Evolutionary conservation across 345 rosid genomes (phyloP).

Genomic region (Pistacia integerrima): DNA sequence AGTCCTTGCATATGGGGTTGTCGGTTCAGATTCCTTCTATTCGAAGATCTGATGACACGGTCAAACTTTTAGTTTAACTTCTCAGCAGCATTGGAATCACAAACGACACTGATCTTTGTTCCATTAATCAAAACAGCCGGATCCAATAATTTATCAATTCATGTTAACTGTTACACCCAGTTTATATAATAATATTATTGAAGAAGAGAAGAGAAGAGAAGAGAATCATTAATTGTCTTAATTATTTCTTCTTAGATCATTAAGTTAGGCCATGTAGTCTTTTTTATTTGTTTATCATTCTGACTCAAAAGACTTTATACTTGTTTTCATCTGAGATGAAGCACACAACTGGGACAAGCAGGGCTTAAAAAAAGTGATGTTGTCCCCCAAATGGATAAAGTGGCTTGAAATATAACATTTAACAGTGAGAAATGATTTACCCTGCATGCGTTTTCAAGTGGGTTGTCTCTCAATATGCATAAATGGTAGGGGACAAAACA

Average conservation of each 20-base stretch:
- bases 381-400: not conserved
- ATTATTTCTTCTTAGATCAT: not conserved
- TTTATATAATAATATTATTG: no score
- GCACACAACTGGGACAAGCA: not conserved
- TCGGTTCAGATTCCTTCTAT: not conserved
- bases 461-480: not conserved
- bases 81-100: not conserved
- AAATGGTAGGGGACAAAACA: not conserved
- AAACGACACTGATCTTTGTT: not conserved
- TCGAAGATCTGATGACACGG: not conserved
- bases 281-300: not conserved
- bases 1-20: not conserved
- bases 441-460: not conserved
- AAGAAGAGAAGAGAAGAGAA: not conserved
- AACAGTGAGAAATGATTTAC: not conserved
- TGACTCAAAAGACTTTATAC: not conserved
- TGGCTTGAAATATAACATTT: not conserved
- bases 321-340: not conserved
- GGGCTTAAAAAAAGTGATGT: not conserved
- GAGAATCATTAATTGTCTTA: not conserved
- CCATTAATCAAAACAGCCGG: not conserved
- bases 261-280: not conserved
- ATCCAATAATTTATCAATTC: not conserved
- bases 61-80: not conserved
- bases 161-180: not conserved